These are phyloP conservation scores for Xylaria palmicola DNA, from an alignment of 495 filamentous ascomycete species.

Conservation along the genomic window DNA sequence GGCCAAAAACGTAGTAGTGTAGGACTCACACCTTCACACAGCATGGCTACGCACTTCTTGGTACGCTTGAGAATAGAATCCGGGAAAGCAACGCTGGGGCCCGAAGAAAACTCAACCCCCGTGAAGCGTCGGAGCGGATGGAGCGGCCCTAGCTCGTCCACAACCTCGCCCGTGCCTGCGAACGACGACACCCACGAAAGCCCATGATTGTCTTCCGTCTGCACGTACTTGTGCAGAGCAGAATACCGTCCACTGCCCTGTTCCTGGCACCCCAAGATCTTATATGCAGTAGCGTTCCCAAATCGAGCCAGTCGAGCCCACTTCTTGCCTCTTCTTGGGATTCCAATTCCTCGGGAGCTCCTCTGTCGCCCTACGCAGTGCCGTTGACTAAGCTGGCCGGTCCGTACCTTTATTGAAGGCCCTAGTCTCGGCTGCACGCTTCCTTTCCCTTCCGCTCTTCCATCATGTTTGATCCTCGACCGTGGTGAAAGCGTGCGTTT, in stretches of 20 bases:
- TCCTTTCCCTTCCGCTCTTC: slow-evolving; percentile 6
- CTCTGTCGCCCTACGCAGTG: neutral
- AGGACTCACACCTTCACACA: neutral
- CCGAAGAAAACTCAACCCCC: neutral
- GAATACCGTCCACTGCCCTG: too few relatives aligned
- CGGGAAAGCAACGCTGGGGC: neutral
- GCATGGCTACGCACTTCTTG: too few relatives aligned
- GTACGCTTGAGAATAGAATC: too few relatives aligned
- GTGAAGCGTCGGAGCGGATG: neutral
- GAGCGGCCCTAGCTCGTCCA: neutral
- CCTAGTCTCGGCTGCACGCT: slow-evolving; percentile 3
- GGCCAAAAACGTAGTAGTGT: slow-evolving; percentile 3
- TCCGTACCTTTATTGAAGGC: slow-evolving; percentile 3
- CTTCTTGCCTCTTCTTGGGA: neutral
- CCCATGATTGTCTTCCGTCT: too few relatives aligned
- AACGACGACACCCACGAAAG: too few relatives aligned
- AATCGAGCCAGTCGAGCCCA: slow-evolving; percentile 3
- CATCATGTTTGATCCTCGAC: slow-evolving; percentile 24
- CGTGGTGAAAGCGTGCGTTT: slow-evolving; percentile 18
- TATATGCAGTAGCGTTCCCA: slow-evolving; percentile 14
- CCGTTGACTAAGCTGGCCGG: neutral
- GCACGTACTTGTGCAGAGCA: too few relatives aligned
- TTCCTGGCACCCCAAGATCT: slow-evolving; percentile 7
- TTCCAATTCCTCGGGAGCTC: slow-evolving; percentile 7
- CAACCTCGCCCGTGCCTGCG: neutral